Evolutionary conservation across 768 basidiomycete genomes (phyloP).

Genomic region (Amanita jacksonii): DNA sequence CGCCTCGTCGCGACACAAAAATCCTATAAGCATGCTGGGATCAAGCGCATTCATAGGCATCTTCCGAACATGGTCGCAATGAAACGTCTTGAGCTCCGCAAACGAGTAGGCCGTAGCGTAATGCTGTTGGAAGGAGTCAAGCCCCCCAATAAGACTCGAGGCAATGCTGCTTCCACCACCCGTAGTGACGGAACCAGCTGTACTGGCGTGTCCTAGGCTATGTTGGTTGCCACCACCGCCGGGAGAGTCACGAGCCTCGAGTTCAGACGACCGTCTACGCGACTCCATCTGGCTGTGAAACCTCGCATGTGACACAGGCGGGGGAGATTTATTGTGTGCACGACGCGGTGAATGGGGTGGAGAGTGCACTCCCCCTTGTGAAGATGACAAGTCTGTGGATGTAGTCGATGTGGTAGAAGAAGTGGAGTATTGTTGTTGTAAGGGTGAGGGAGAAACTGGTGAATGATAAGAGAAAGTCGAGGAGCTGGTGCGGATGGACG

Average conservation of each 20-base stretch:
- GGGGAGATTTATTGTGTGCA: slow-evolving; percentile 4
- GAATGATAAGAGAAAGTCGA: slow-evolving; percentile 47
- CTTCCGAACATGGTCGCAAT: slow-evolving; percentile 94
- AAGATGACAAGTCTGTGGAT: slow-evolving; percentile 16
- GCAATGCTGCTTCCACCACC: slow-evolving; percentile 7
- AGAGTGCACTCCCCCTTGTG: slow-evolving; percentile 21
- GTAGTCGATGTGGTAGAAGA: slow-evolving; percentile 18
- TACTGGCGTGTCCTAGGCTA: neutral
- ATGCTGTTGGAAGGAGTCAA: slow-evolving; percentile 48
- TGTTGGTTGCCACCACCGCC: slow-evolving; percentile 1
- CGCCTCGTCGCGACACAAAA: slow-evolving; percentile 69
- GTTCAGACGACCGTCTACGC: neutral
- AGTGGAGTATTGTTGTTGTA: slow-evolving; percentile 53
- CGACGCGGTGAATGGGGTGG: neutral
- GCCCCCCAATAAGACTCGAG: slow-evolving; percentile 12
- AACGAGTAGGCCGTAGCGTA: slow-evolving; percentile 67
- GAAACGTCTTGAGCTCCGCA: slow-evolving; percentile 78
- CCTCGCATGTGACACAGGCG: neutral
- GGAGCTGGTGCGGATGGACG: slow-evolving; percentile 40
- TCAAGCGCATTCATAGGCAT: slow-evolving; percentile 88
- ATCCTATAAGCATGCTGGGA: slow-evolving; percentile 96
- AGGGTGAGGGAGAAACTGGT: slow-evolving; percentile 52
- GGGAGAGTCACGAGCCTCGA: neutral
- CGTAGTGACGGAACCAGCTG: neutral
- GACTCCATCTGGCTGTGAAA: slow-evolving; percentile 9